Conservation (phyloP, 495 filamentous ascomycete genomes). For the Penicillium arizonense region DNA sequence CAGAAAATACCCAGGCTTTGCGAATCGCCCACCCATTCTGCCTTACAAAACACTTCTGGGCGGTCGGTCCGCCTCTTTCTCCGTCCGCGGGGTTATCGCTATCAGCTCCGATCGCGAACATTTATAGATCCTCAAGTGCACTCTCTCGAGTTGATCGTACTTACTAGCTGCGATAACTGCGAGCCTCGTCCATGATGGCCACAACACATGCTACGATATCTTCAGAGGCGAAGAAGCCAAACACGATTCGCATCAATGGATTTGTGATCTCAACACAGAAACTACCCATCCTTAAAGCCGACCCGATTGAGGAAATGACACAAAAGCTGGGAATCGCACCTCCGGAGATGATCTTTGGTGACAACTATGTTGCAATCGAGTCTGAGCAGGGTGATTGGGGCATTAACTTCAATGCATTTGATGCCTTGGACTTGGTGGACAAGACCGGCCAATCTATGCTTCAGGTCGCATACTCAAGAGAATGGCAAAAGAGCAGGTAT, state of each 20-base stretch:
- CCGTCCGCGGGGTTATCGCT: conserved; percentile 38
- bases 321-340: conserved; percentile 75
- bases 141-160: not conserved
- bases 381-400: conserved; percentile 69
- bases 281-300: conserved; percentile 87
- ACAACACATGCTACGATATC: conserved; percentile 22
- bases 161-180: too few species aligned
- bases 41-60: not conserved
- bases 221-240: conserved; percentile 29
- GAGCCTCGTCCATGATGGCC: not conserved
- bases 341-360: conserved; percentile 99
- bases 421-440: conserved; percentile 85
- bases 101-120: conserved; percentile 8
- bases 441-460: conserved; percentile 90
- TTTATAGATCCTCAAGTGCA: conserved; percentile 5
- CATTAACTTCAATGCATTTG: conserved; percentile 77
- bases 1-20: too few species aligned
- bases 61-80: conserved; percentile 38
- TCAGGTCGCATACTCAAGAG: conserved; percentile 85
- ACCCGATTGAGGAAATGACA: conserved; percentile 84
- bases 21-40: not conserved
- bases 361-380: conserved; percentile 76
- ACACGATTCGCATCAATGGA: conserved; percentile 48
- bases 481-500: conserved; percentile 82
- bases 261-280: conserved; percentile 78